These are phyloP conservation scores for Aspergillus novofumigatus DNA, from an alignment of 2,329 filamentous ascomycete species.

Conservation along the genomic window DNA sequence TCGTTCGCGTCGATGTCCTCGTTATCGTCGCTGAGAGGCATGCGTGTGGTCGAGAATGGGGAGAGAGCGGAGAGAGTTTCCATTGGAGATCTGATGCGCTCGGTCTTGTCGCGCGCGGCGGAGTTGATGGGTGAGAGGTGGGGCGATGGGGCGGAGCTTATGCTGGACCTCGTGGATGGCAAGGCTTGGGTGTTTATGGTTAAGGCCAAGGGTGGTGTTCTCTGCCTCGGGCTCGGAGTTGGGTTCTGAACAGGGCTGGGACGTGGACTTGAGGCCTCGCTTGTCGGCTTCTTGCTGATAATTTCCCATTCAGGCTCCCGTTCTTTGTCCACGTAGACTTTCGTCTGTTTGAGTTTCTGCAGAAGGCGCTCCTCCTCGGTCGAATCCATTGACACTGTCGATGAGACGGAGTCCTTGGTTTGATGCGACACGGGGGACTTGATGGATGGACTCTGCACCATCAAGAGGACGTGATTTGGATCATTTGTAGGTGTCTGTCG, in stretches of 20 bases:
- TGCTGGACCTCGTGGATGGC: slow-evolving; percentile 10
- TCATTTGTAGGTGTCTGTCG: slow-evolving; percentile 15
- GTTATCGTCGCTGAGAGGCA: slow-evolving; percentile 14
- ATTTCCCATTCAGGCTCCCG: slow-evolving; percentile 23
- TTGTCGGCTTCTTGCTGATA: slow-evolving; percentile 12
- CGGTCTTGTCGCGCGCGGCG: slow-evolving; percentile 7
- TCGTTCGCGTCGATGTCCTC: slow-evolving; percentile 7
- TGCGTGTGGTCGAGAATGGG: slow-evolving; percentile 13
- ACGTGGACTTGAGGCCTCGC: background rate
- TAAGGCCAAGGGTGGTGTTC: slow-evolving; percentile 3
- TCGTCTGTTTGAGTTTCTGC: slow-evolving; percentile 13
- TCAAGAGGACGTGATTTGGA: slow-evolving; percentile 6
- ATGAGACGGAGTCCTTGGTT: slow-evolving; percentile 15
- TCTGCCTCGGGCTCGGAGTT: background rate
- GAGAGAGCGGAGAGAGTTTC: slow-evolving; percentile 10
- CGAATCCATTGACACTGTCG: slow-evolving; percentile 10
- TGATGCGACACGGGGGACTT: slow-evolving; percentile 9
- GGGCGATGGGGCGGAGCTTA: slow-evolving; percentile 9
- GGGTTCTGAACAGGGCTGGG: background rate
- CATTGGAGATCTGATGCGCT: slow-evolving; percentile 15
- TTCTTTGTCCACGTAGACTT: slow-evolving; percentile 13
- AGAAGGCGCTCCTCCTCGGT: slow-evolving; percentile 14
- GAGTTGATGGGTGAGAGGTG: slow-evolving; percentile 12
- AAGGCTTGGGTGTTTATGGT: slow-evolving; percentile 13
- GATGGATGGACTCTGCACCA: slow-evolving; percentile 4